Evolutionary conservation across 2,329 filamentous ascomycete species (phyloP).

Genomic region (Colletotrichum shisoi): DNA sequence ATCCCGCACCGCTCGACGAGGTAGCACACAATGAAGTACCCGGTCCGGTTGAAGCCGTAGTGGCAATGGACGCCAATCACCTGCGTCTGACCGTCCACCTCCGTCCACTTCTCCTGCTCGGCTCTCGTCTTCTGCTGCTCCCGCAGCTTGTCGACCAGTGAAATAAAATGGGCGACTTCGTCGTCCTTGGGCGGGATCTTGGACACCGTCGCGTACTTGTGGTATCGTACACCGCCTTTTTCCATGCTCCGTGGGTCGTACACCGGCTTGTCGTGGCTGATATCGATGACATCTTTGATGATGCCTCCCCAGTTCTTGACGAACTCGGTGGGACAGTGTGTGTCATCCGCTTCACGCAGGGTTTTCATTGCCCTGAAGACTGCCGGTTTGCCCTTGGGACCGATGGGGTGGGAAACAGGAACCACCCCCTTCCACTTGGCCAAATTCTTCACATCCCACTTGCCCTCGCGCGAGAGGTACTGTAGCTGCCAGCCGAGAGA

Average conservation of each 20-base stretch:
- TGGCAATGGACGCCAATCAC: constrained; percentile 90
- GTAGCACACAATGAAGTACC: constrained; percentile 89
- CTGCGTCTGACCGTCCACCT: constrained; percentile 49
- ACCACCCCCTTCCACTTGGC: constrained; percentile 85
- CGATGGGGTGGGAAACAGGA: constrained; percentile 81
- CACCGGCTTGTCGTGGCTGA: constrained; percentile 87
- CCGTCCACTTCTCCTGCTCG: constrained; percentile 53
- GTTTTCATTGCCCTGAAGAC: constrained; percentile 94
- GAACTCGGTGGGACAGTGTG: constrained; percentile 79
- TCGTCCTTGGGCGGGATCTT: constrained; percentile 78
- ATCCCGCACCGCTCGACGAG: constrained; percentile 82
- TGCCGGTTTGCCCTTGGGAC: constrained; percentile 52
- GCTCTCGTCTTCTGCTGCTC: constrained; percentile 60
- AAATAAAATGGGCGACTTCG: constrained; percentile 64
- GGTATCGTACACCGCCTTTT: constrained; percentile 71
- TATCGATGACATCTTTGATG: constrained; percentile 84
- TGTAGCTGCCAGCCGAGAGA: constrained; percentile 90
- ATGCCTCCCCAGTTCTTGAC: constrained; percentile 70
- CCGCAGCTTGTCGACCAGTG: constrained; percentile 67
- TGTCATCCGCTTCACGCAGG: constrained; percentile 84
- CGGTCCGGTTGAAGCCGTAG: constrained; percentile 94
- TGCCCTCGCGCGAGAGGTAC: constrained; percentile 85
- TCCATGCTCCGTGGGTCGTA: constrained; percentile 81
- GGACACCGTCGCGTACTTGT: constrained; percentile 90
- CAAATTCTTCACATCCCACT: constrained; percentile 98